Evolutionary conservation across 2,329 filamentous ascomycete genomes (phyloP).

Genomic region (Juglanconis oblonga): DNA sequence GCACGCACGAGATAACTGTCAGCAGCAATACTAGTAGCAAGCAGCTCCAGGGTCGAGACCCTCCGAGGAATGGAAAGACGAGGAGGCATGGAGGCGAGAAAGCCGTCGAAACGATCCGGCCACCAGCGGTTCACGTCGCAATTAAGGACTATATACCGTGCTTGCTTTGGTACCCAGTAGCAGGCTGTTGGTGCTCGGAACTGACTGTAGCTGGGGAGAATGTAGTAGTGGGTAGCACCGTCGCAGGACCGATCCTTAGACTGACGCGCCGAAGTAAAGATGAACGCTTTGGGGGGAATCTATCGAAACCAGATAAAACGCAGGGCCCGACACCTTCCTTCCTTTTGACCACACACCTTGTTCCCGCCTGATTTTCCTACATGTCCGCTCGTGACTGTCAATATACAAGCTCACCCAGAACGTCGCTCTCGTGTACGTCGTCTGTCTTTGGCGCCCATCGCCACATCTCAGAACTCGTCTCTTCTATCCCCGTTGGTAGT

Average conservation of each 20-base stretch:
- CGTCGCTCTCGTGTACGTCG: not conserved
- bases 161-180: not conserved
- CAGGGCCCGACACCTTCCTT: conserved; percentile 2
- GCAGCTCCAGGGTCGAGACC: too few species aligned
- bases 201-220: not conserved
- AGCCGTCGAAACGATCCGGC: too few species aligned
- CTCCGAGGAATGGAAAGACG: too few species aligned
- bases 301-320: conserved; percentile 3
- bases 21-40: too few species aligned
- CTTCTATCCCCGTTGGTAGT: too few species aligned
- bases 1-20: too few species aligned
- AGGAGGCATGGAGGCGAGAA: too few species aligned
- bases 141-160: not conserved
- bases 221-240: conserved; percentile 4
- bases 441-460: not conserved
- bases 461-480: not conserved
- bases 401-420: not conserved
- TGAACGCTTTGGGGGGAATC: conserved; percentile 16
- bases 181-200: not conserved
- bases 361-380: not conserved
- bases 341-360: conserved; percentile 9
- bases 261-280: conserved; percentile 12
- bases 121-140: not conserved
- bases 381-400: not conserved
- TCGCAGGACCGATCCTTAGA: conserved; percentile 13